A percentile compares a stretch with the other conserved stretches of the same genome.
These are phyloP conservation scores for Nidula microcarpa DNA, from an alignment of 768 basidiomycete genomes.

Conservation along the genomic window DNA sequence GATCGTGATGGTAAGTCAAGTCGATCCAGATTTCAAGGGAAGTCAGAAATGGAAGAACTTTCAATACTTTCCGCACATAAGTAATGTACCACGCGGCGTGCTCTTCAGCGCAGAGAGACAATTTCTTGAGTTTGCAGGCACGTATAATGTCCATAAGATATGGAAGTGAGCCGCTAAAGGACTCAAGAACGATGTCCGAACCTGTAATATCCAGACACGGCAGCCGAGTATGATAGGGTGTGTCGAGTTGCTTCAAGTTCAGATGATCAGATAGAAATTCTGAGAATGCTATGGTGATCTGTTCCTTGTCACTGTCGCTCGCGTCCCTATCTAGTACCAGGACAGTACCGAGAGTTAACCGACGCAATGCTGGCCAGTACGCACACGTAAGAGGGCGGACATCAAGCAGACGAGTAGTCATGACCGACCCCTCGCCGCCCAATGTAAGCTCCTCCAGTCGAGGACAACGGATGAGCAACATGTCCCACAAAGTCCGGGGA, in stretches of 20 bases:
- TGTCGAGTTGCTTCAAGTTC: conserved; percentile 9
- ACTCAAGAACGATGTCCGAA: conserved; percentile 7
- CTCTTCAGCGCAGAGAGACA: conserved; percentile 13
- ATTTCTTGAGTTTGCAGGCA: conserved; percentile 9
- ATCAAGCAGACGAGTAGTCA: conserved; percentile 11
- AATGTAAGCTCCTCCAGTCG: conserved; percentile 40
- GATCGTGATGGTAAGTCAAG: conserved; percentile 6
- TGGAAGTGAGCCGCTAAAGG: conserved; percentile 13
- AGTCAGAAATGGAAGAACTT: conserved; percentile 6
- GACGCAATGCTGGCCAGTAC: conserved; percentile 14
- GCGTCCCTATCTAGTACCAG: conserved; percentile 8
- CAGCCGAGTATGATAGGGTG: conserved; percentile 11
- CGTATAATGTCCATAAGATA: conserved; percentile 9
- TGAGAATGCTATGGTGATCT: conserved; percentile 3
- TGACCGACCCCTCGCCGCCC: conserved; percentile 9
- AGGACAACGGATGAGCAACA: conserved; percentile 44
- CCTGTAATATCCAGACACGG: conserved; percentile 6
- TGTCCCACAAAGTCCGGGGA: conserved; percentile 43
- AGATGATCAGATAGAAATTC: conserved; percentile 12
- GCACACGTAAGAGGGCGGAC: conserved; percentile 12
- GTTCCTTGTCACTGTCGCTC: background rate
- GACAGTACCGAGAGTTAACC: conserved; percentile 12
- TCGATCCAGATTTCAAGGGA: conserved; percentile 15
- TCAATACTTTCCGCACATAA: conserved; percentile 10
- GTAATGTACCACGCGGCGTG: conserved; percentile 12